These are phyloP conservation scores for Elasticomyces elasticus DNA, from an alignment of 495 filamentous ascomycete species.

Conservation along the genomic window DNA sequence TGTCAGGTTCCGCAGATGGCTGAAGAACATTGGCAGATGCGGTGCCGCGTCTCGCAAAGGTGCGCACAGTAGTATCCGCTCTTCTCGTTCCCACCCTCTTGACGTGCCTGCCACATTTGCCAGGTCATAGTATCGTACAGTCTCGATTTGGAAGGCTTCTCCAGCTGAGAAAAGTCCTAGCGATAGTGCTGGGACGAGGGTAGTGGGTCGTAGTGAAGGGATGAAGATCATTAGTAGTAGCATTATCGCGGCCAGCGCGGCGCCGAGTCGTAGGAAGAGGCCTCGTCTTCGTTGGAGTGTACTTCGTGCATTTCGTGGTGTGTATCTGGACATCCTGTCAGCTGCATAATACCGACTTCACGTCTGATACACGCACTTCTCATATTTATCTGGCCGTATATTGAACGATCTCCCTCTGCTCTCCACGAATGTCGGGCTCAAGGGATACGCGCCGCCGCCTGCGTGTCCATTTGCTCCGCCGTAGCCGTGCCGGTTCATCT, in stretches of 20 bases:
- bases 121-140: slow-evolving; percentile 93
- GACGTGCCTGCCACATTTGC: slow-evolving; percentile 79
- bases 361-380: slow-evolving; percentile 16
- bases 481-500: slow-evolving; percentile 53
- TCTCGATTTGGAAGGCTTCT: slow-evolving; percentile 74
- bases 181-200: slow-evolving; percentile 52
- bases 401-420: slow-evolving; percentile 46
- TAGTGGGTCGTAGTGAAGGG: slow-evolving; percentile 53
- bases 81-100: slow-evolving; percentile 87
- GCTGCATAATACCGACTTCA: background rate
- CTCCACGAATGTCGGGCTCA: slow-evolving; percentile 28
- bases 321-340: slow-evolving; percentile 51
- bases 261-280: slow-evolving; percentile 57
- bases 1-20: slow-evolving; percentile 88
- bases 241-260: slow-evolving; percentile 46
- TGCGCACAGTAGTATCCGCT: slow-evolving; percentile 90
- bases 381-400: slow-evolving; percentile 82
- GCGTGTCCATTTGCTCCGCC: slow-evolving; percentile 9
- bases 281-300: slow-evolving; percentile 63
- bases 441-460: slow-evolving; percentile 9
- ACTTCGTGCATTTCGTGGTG: slow-evolving; percentile 64
- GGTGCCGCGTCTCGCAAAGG: slow-evolving; percentile 87
- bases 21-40: slow-evolving; percentile 97
- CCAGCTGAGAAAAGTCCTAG: slow-evolving; percentile 55
- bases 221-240: slow-evolving; percentile 57